phyloP scores from a whole-genome alignment of 805 yeast species.

The Wickerhamomyces canadensis region DNA sequence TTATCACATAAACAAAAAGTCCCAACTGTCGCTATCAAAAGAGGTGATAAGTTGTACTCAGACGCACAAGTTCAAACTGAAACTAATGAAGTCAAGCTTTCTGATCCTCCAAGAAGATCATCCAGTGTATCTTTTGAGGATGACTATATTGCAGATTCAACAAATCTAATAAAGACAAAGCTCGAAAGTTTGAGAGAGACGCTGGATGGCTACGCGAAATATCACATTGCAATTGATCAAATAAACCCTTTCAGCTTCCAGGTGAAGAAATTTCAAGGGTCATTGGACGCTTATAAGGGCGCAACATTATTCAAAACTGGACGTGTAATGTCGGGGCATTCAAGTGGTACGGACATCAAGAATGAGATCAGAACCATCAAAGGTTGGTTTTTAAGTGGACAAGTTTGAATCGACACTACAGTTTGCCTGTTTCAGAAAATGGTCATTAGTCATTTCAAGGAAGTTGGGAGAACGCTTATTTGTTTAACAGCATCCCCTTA shows the following conservation, averaged over 20 bases:
- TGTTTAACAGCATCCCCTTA: background rate
- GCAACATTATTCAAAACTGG: conserved; percentile 18
- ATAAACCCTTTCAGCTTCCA: conserved; percentile 26
- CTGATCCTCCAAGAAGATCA: conserved; percentile 8
- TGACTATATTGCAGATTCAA: conserved; percentile 2
- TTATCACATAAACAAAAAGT: conserved; percentile 27
- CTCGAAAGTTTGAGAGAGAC: conserved; percentile 25
- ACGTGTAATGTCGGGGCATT: conserved; percentile 17
- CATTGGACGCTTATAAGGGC: conserved; percentile 18
- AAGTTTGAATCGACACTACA: conserved; percentile 15
- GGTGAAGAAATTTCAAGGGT: conserved; percentile 22
- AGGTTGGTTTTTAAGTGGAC: conserved; percentile 36
- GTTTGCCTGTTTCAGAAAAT: background rate
- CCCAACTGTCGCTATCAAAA: conserved; percentile 38
- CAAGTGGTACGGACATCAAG: conserved; percentile 20
- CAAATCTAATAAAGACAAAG: conserved; percentile 18
- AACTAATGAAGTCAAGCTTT: conserved; percentile 1
- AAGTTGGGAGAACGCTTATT: too few species aligned
- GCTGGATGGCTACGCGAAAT: conserved; percentile 24
- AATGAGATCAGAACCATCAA: conserved; percentile 31
- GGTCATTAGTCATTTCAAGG: background rate
- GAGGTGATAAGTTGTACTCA: conserved; percentile 31
- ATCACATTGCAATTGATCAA: conserved; percentile 13
- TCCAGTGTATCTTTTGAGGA: conserved; percentile 13
- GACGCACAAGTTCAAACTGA: conserved; percentile 29